Base-by-base conservation (phyloP, 306 rosid species). In the Sindora glabra region DNA sequence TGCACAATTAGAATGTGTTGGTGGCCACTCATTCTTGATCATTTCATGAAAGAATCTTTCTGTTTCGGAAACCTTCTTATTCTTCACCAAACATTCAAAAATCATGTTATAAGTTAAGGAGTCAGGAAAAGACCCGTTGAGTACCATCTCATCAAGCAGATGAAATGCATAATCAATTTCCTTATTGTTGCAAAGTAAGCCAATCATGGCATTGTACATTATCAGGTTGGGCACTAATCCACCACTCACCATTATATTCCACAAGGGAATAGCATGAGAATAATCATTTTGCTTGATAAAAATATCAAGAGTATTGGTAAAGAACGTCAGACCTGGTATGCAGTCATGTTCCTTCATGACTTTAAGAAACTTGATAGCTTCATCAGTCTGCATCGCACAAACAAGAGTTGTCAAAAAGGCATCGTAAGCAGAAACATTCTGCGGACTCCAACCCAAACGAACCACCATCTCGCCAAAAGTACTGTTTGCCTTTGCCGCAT, bases 131-230 rank as follows among this genome's bases (percentile, higher is more conserved):
- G 67, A 77, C 7, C 94, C 89, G 6, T 73, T 67, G 26, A 80
- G 65, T 41, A 57, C 75, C 96, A 82, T 88, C 72, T 67, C 75
- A 30, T 88, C 94, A 7, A 88, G 81, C 16, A 84, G 60, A 61
- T 50, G 63, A 52, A 77, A 77, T 0, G 94, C 81, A 3, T 78
- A 56, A 8, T 74, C 80, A 15, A 75, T 30, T 48, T 62, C 78
- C 21, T 58, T 45, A 36, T 77, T 75, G 69, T 75, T 77, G 46
- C 87, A 82, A 1, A 75, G 60, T 61, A 84, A 59, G n/a, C 75
- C 92, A 22, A 88, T 80, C 74, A 84, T 71, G 14, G 85, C 83
- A 74, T 88, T 88, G 17, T 75, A 84, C 89, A 79, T 82, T 34
- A 65, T 58, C 72, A 77, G 69, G 60, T 80, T 75, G 13, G 89